Conservation (phyloP, 148 eudicot species). For the Pouteria glomerata region DNA sequence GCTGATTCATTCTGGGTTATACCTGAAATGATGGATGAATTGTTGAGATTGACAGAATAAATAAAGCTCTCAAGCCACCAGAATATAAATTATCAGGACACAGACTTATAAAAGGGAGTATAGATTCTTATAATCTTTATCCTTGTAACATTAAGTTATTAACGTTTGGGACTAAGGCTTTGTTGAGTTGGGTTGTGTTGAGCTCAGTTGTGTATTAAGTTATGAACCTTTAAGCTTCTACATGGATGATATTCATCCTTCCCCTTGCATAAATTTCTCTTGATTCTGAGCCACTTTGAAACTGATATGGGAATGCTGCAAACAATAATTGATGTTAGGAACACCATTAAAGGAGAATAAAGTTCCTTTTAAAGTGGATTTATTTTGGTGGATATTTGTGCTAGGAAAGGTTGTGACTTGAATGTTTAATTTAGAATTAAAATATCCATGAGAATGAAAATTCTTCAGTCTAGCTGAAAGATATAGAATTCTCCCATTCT, state of each 20-base stretch:
- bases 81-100: background rate
- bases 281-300: background rate
- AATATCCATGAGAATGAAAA: too few species aligned
- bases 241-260: background rate
- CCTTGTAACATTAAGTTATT: too few species aligned
- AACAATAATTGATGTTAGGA: background rate
- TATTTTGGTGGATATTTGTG: background rate
- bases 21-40: background rate
- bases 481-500: background rate
- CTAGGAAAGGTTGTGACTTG: background rate
- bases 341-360: too few species aligned
- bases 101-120: background rate
- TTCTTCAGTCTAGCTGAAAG: background rate
- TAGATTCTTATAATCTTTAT: too few species aligned
- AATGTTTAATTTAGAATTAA: background rate
- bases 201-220: background rate
- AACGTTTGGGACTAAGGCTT: too few species aligned
- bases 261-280: too few species aligned
- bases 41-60: background rate
- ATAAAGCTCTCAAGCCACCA: background rate
- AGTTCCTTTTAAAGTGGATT: too few species aligned
- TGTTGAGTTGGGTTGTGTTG: too few species aligned
- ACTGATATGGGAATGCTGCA: background rate
- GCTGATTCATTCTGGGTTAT: background rate
- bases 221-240: background rate